Evolutionary conservation across 768 basidiomycete genomes (phyloP), one percentile per base, ranked within the genome.

Genomic region (Agrocybe chaxingu): DNA sequence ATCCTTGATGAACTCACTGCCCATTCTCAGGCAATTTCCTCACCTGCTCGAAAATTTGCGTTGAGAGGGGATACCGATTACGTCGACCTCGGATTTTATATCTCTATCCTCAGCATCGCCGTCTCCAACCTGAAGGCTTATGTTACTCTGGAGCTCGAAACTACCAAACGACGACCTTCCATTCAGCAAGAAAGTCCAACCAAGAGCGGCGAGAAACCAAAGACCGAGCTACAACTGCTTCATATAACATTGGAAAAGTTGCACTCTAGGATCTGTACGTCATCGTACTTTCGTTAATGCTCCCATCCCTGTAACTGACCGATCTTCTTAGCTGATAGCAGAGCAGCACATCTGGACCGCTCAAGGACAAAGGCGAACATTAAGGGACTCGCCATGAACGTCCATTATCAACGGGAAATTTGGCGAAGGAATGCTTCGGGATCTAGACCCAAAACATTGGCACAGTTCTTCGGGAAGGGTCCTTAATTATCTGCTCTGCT

Each of bases 321-420:
- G 33, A 32, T 31, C 33, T 34, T 38, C 9, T 16, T 51, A 89
- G 87, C 79, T 41, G 89, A 91, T 61, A 83, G 81, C 2, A 84
- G 87, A 41, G 87, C 85, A 24, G 81, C 84, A 1, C 80, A 87
- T 63, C 72, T 92, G 32, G 88, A 90, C 54, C 82, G 89, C 42
- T 88, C 89, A 2, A 76, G 85, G 49, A 77, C 81, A 3, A 92
- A 91, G 57, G 84, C 81, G 2, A 76, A 77, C 0, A 65, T 90
- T 43, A 85, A 90, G 60, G 79, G 78, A 39, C 64, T 89, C 10
- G 71, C 78, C 7, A 76, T 85, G 70, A 78, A 83, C 18, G 66
- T 90, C 9, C 64, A 79, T 58, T 89, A 85, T 59, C 84, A 87
- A 57, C 81, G 78, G 7, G 57, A 62, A 39, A 46, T 55, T 29